phyloP scores from a whole-genome alignment of 2,329 filamentous ascomycete species.

The Sporothrix dimorphospora region DNA sequence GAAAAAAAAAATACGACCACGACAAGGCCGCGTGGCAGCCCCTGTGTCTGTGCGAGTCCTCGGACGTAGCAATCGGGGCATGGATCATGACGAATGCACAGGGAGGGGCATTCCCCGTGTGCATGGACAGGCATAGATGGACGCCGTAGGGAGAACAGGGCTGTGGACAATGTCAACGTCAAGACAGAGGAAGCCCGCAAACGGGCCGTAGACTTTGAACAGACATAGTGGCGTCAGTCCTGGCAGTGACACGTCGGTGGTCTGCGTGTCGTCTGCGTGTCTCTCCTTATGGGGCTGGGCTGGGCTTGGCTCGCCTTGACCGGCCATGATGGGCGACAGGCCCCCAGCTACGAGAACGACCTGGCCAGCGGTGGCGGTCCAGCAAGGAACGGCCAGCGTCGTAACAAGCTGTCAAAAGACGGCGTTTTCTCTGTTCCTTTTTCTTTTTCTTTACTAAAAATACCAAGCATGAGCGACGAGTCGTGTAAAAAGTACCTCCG shows the following conservation, averaged over 20 bases:
- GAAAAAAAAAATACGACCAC: background rate
- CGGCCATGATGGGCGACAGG: no score
- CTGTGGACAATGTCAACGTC: background rate
- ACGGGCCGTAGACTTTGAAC: background rate
- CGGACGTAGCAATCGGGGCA: background rate
- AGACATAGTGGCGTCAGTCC: background rate
- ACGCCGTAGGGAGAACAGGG: background rate
- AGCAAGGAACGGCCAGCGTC: no score
- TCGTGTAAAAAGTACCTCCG: background rate
- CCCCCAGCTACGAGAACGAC: no score
- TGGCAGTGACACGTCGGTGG: background rate
- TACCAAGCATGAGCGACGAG: background rate
- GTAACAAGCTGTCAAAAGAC: background rate
- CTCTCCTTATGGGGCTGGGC: constrained; percentile 16
- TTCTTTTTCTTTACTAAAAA: background rate
- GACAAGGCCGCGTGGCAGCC: constrained; percentile 2
- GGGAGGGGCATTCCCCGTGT: background rate
- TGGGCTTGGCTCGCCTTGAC: no score
- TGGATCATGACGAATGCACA: background rate
- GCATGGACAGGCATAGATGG: no score
- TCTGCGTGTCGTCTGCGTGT: background rate
- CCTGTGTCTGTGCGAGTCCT: background rate
- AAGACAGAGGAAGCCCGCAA: background rate
- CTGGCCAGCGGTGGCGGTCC: no score
- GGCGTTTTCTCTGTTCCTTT: background rate